Conservation (phyloP, 2,329 filamentous ascomycete species). For the Atkinsonella texensis region DNA sequence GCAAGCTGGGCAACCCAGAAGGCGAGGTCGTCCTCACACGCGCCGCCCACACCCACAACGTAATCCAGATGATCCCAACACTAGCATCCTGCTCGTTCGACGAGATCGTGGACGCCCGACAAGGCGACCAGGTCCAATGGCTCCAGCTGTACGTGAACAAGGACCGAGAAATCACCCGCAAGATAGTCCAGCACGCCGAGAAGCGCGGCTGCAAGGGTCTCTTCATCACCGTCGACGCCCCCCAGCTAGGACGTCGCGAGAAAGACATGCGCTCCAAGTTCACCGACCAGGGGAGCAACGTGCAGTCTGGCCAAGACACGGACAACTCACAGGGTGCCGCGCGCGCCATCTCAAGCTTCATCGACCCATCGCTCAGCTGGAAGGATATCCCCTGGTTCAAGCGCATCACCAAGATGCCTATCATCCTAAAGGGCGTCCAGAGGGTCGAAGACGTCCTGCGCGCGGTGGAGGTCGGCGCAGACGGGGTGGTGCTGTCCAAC, state of each 20-base stretch:
- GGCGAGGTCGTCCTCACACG: conserved; percentile 86
- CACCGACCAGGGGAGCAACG: conserved; percentile 67
- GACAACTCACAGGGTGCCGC: conserved; percentile 88
- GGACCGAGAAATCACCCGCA: conserved; percentile 78
- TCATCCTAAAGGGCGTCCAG: conserved; percentile 93
- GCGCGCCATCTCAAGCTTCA: conserved; percentile 89
- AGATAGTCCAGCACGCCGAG: conserved; percentile 87
- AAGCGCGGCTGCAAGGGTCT: conserved; percentile 83
- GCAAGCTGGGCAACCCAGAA: conserved; percentile 87
- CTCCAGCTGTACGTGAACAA: conserved; percentile 97
- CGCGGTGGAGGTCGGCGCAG: conserved; percentile 69
- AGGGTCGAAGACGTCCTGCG: conserved; percentile 87
- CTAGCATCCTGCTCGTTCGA: conserved; percentile 95
- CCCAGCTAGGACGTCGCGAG: conserved; percentile 85
- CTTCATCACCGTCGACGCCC: conserved; percentile 97
- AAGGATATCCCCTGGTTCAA: conserved; percentile 90
- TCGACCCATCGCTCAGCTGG: conserved; percentile 90
- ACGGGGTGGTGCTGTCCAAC: conserved; percentile 89
- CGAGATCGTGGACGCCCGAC: conserved; percentile 78
- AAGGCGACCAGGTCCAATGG: conserved; percentile 83
- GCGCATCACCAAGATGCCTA: conserved; percentile 84
- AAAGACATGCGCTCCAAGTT: conserved; percentile 98
- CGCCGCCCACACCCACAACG: conserved; percentile 72
- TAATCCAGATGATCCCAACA: conserved; percentile 98
- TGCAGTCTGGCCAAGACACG: conserved; percentile 64